These are phyloP conservation scores for Jamesozyma hellenica DNA, from an alignment of 805 yeast species.

Conservation along the genomic window DNA sequence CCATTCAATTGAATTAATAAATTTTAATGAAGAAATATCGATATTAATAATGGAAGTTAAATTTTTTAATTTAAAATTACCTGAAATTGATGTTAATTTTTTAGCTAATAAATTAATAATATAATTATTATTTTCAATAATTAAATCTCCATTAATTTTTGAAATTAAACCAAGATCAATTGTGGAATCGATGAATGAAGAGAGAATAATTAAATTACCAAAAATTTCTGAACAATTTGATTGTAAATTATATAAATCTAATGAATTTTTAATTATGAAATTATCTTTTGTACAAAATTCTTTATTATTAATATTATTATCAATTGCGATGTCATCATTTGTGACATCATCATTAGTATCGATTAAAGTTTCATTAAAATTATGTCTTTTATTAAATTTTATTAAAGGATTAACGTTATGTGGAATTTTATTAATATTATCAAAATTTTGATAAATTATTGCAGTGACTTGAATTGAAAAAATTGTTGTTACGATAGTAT, in stretches of 20 bases:
- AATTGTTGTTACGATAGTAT: too few species aligned
- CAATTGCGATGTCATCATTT: background rate
- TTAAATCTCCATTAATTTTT: conserved; percentile 45
- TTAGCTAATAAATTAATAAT: conserved; percentile 51
- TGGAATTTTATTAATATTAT: background rate
- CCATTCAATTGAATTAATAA: conserved; percentile 52
- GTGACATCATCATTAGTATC: background rate
- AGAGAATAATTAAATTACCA: conserved; percentile 41
- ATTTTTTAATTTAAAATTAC: conserved; percentile 41
- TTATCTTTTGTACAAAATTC: conserved; percentile 25
- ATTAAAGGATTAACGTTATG: background rate
- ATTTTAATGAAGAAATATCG: conserved; percentile 42
- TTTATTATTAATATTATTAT: background rate
- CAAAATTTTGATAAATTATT: too few species aligned
- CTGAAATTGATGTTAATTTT: conserved; percentile 39
- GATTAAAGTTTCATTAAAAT: background rate
- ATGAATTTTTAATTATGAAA: conserved; percentile 28
- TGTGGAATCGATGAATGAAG: conserved; percentile 38
- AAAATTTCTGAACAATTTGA: conserved; percentile 40
- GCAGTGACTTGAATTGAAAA: too few species aligned
- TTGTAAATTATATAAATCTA: conserved; percentile 34
- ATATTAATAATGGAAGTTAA: conserved; percentile 57
- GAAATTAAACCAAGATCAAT: conserved; percentile 37
- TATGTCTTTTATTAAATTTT: background rate
- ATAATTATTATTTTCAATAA: conserved; percentile 41